Base-by-base conservation (phyloP, 129 eudicot species). In the Pulicaria dysenterica region DNA sequence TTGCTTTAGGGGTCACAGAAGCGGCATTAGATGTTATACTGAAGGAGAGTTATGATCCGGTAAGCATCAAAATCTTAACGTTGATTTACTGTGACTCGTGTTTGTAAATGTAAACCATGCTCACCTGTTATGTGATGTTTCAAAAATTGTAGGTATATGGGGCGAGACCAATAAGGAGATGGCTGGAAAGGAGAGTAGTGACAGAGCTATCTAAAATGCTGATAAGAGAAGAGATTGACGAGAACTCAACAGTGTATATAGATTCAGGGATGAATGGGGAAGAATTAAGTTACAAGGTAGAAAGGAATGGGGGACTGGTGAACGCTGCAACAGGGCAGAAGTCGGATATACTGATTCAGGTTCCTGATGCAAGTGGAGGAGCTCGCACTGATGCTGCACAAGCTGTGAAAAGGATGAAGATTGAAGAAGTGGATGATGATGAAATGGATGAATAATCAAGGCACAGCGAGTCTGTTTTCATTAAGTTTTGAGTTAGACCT, bases 101-200 rank as follows among this genome's bases (percentile, higher is more conserved):
- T 57, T n/a, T 0, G 14, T 4, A n/a, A 39, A 64, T 9, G 6
- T 47, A 36, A 31, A 34, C 14, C 14, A 49, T 15, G 42, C 31
- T 16, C 6, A 59, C 17, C 8, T 49, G 12, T 54, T 5, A 6
- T 44, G 46, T 2, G 40, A 36, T 14, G 47, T 36, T 36, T 8
- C 67, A 43, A 5, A 70, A 24, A 7, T 19, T 3, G 38, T 51
- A 92, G 98, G 96, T 90, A 1, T 94, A 88, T 79, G 99, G 99
- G 58, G 99, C 99, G 11, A 82, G 99, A 15, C 99, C 99, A 0
- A 90, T 94, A 8, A 90, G 99, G 82, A 88, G 98, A 19, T 94
- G 98, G 98, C 61, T 94, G 70, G 98, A 94, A 74, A 88, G 70
- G 57, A 84, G 83, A 76, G 99, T 94, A 8, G 99, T 94, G 56